Conservation (phyloP, 2,329 filamentous ascomycete genomes). For the Chaetomium olivaceum region DNA sequence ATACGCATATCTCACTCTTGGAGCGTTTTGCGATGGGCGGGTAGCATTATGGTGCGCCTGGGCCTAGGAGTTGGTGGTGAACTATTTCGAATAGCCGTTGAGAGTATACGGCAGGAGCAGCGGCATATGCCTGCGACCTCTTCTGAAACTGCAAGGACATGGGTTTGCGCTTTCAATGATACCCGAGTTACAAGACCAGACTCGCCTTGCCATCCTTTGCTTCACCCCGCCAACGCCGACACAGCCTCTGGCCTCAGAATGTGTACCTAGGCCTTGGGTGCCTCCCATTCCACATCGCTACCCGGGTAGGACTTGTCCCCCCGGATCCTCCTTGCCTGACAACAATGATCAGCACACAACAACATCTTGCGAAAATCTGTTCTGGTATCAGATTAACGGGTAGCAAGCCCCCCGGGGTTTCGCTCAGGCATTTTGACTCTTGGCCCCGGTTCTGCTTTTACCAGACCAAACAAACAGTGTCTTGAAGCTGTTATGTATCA, state of each 20-base stretch:
- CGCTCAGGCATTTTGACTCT: too few relatives aligned
- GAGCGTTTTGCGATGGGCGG: neutral
- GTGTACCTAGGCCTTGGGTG: neutral
- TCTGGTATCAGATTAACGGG: too few relatives aligned
- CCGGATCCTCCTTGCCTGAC: too few relatives aligned
- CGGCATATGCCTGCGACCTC: neutral
- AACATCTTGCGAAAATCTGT: too few relatives aligned
- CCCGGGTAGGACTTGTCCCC: too few relatives aligned
- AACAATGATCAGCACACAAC: too few relatives aligned
- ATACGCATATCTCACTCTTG: neutral
- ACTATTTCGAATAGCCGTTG: neutral
- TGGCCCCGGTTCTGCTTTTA: too few relatives aligned
- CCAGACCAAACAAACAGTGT: too few relatives aligned
- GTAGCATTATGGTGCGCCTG: neutral
- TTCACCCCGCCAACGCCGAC: neutral
- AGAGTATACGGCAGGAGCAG: neutral
- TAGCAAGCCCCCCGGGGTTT: too few relatives aligned
- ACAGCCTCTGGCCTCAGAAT: neutral
- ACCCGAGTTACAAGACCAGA: neutral
- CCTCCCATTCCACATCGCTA: neutral
- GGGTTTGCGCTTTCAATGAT: neutral
- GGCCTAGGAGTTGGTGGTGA: neutral
- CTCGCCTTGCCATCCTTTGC: neutral
- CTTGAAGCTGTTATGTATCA: too few relatives aligned
- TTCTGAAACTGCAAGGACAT: neutral